Evolutionary conservation across 2,329 filamentous ascomycete genomes (phyloP).

Genomic region (Fusarium sp.): DNA sequence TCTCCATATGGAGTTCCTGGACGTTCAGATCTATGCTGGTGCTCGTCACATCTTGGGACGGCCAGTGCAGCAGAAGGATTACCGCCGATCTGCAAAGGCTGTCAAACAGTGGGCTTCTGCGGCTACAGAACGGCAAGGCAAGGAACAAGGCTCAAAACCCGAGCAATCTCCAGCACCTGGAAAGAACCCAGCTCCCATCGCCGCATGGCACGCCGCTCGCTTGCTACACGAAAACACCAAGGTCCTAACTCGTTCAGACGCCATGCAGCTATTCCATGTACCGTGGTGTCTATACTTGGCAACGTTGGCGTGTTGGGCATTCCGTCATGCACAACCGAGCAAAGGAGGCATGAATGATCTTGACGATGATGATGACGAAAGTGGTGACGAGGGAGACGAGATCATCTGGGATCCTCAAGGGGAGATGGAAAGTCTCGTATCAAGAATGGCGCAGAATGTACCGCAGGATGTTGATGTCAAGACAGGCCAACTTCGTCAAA

Average conservation of each 20-base stretch:
- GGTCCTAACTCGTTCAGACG: constrained; percentile 7
- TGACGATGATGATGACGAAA: not conserved
- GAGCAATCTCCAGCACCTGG: not conserved
- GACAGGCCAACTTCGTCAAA: constrained; percentile 4
- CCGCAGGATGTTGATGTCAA: not conserved
- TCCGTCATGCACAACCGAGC: constrained; percentile 2
- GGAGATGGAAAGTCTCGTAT: constrained; percentile 7
- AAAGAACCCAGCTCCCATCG: constrained; percentile 2
- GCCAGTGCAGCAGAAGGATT: constrained; percentile 15
- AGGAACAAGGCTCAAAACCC: not conserved
- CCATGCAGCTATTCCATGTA: constrained; percentile 16
- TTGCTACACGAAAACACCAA: constrained; percentile 12
- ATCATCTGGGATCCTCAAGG: constrained; percentile 9
- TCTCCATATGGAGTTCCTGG: constrained; percentile 14
- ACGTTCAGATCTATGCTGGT: constrained; percentile 11
- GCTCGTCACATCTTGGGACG: constrained; percentile 4
- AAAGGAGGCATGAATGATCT: not conserved
- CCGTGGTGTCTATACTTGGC: constrained; percentile 15
- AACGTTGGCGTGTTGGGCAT: constrained; percentile 6
- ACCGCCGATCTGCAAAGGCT: constrained; percentile 6
- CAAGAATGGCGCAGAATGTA: constrained; percentile 1
- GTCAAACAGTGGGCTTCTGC: constrained; percentile 9
- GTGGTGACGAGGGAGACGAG: constrained; percentile 1
- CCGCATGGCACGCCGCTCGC: constrained; percentile 6
- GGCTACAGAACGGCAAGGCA: not conserved